Conservation (phyloP, 805 yeast species). For the Schwanniomyces vanrijiae region DNA sequence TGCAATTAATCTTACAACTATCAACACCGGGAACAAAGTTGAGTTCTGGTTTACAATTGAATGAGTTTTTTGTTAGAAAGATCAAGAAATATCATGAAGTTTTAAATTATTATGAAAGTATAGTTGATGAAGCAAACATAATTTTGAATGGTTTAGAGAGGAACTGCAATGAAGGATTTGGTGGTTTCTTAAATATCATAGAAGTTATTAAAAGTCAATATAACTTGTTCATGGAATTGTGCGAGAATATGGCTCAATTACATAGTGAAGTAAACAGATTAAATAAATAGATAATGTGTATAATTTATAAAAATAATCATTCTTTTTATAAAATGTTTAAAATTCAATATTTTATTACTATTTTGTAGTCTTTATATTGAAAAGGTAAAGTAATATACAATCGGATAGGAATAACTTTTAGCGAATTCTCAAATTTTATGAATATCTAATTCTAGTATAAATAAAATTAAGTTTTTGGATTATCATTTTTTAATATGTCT, state of each 20-base stretch:
- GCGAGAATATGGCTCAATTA: constrained; percentile 70
- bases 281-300: constrained; percentile 3
- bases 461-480: not conserved
- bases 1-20: constrained; percentile 52
- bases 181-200: constrained; percentile 47
- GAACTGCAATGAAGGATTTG: constrained; percentile 38
- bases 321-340: not conserved
- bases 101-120: constrained; percentile 57
- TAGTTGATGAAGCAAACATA: constrained; percentile 60
- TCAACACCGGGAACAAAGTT: constrained; percentile 56
- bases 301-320: no score
- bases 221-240: constrained; percentile 68
- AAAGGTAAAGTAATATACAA: no score
- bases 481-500: constrained; percentile 4
- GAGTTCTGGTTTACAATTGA: constrained; percentile 54
- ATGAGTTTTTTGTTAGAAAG: constrained; percentile 52
- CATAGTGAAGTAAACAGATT: constrained; percentile 42
- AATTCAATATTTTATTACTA: no score
- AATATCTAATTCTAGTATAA: not conserved
- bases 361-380: no score
- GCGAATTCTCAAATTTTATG: no score
- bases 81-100: constrained; percentile 50
- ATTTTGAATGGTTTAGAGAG: constrained; percentile 46
- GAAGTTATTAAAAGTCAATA: constrained; percentile 68
- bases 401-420: no score